Conservation (phyloP, 2,329 filamentous ascomycete species). For the Monosporascus cannonballus region DNA sequence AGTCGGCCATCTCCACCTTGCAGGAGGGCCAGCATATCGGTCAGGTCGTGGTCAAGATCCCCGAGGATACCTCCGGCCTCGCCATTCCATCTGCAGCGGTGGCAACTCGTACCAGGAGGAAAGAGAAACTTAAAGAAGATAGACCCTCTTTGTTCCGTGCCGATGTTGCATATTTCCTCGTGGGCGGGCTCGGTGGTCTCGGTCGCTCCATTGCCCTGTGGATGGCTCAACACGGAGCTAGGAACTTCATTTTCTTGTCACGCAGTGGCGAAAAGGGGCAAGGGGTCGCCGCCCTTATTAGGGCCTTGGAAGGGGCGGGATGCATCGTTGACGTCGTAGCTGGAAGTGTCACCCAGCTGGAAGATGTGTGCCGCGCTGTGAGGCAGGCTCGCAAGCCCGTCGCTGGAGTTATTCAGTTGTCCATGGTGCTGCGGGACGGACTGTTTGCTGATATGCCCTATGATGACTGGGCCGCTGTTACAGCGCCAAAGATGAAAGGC, state of each 20-base stretch:
- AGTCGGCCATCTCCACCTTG: not conserved
- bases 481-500: constrained; percentile 31
- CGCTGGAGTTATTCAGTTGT: not conserved
- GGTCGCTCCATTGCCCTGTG: not conserved
- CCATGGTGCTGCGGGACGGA: not conserved
- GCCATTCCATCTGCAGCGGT: not conserved
- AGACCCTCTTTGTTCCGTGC: not conserved
- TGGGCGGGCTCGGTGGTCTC: not conserved
- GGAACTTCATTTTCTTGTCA: not conserved
- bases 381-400: not conserved
- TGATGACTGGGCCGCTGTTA: not conserved
- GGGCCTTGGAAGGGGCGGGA: not conserved
- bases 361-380: not conserved
- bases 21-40: not conserved
- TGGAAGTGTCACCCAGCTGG: not conserved
- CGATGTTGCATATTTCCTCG: not conserved
- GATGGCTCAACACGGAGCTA: not conserved
- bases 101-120: too few species aligned
- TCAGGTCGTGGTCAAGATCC: not conserved
- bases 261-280: not conserved
- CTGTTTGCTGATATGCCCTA: not conserved
- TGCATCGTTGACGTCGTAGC: not conserved
- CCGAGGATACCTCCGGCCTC: not conserved
- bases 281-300: not conserved
- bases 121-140: too few species aligned